Conservation (phyloP, 2,329 filamentous ascomycete species). For the Cadophora malorum region DNA sequence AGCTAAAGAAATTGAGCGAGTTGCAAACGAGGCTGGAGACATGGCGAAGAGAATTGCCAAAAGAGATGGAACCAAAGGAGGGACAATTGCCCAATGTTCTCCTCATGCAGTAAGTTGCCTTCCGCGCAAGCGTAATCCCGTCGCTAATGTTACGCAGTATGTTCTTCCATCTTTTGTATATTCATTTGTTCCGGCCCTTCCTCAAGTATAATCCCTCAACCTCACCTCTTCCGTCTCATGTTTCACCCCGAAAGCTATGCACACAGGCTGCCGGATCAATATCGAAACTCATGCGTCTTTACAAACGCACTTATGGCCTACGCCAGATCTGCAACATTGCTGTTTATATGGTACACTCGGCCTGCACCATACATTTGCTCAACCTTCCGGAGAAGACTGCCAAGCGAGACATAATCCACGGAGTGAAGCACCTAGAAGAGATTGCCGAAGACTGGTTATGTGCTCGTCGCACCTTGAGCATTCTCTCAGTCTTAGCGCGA, state of each 20-base stretch:
- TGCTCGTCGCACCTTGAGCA: slow-evolving; percentile 82
- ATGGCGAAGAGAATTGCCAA: slow-evolving; percentile 84
- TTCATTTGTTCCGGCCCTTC: slow-evolving; percentile 94
- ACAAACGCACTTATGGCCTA: slow-evolving; percentile 89
- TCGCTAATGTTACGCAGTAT: slow-evolving; percentile 65
- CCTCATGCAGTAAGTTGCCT: slow-evolving; percentile 76
- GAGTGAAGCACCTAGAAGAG: slow-evolving; percentile 90
- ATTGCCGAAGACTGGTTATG: slow-evolving; percentile 96
- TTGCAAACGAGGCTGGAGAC: slow-evolving; percentile 88
- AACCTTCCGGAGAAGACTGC: slow-evolving; percentile 94
- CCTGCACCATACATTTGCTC: slow-evolving; percentile 91
- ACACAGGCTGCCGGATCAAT: slow-evolving; percentile 88
- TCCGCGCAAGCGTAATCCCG: background rate
- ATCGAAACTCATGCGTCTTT: slow-evolving; percentile 91
- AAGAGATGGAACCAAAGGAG: slow-evolving; percentile 87
- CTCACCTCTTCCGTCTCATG: slow-evolving; percentile 83
- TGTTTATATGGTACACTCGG: slow-evolving; percentile 93
- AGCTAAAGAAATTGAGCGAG: slow-evolving; percentile 91
- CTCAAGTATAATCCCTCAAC: slow-evolving; percentile 84
- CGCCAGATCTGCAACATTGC: slow-evolving; percentile 96
- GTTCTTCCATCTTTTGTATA: slow-evolving; percentile 96
- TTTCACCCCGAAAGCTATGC: slow-evolving; percentile 89
- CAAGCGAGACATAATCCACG: slow-evolving; percentile 86
- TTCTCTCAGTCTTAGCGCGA: slow-evolving; percentile 82
- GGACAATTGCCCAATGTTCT: slow-evolving; percentile 85